Conservation (phyloP, 2,329 filamentous ascomycete genomes). For the Colletotrichum endophyticum region DNA sequence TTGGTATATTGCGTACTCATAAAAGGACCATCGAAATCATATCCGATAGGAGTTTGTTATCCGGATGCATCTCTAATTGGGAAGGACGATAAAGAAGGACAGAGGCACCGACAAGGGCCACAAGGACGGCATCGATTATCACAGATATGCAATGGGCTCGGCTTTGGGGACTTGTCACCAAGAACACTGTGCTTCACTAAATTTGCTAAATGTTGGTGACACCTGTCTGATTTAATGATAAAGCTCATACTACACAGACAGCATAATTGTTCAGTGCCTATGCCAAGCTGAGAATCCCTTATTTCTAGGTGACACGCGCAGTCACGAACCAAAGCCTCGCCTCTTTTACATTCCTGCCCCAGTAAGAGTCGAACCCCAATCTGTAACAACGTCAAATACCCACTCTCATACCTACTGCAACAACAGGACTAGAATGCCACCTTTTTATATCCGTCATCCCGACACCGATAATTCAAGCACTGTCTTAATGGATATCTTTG, state of each 20-base stretch:
- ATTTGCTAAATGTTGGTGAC: neutral
- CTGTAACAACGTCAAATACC: neutral
- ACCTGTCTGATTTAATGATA: neutral
- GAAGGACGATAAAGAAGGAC: neutral
- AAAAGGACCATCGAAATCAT: too few relatives aligned
- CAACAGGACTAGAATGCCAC: neutral
- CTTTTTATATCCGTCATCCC: neutral
- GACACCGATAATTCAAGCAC: neutral
- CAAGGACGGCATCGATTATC: neutral
- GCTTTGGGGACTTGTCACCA: neutral
- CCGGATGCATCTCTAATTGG: too few relatives aligned
- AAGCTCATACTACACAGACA: neutral
- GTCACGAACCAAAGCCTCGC: rapidly evolving
- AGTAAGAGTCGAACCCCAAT: neutral
- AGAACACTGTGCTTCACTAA: neutral
- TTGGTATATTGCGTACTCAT: too few relatives aligned
- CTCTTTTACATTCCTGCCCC: neutral
- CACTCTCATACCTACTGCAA: neutral
- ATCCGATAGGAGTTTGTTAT: too few relatives aligned
- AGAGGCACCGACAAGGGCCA: neutral
- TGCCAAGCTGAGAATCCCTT: neutral
- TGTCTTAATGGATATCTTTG: neutral
- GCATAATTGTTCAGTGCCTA: neutral
- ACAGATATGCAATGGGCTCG: neutral
- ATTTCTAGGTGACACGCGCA: neutral